phyloP scores from a whole-genome alignment of 441 rosid genomes.

The Biscutella auriculata region DNA sequence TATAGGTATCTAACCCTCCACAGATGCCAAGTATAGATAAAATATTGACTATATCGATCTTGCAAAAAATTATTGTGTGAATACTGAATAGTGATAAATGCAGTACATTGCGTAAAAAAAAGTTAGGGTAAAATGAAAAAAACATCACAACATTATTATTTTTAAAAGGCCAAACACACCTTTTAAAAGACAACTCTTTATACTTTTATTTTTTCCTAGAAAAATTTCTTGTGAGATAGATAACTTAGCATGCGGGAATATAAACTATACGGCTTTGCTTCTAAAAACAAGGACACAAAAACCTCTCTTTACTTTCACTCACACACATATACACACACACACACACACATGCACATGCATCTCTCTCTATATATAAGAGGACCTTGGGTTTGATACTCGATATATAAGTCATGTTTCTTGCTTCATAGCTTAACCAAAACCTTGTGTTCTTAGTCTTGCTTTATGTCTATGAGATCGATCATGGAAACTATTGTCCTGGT shows the following conservation, averaged over 20 bases:
- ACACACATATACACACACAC: too few relatives aligned
- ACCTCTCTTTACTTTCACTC: conserved; percentile 6
- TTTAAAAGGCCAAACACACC: conserved; percentile 16
- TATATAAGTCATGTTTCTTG: conserved; percentile 8
- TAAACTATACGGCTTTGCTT: conserved; percentile 21
- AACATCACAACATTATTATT: background rate
- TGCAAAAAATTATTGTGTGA: background rate
- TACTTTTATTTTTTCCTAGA: background rate
- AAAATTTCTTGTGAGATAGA: conserved; percentile 16
- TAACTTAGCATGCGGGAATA: conserved; percentile 24
- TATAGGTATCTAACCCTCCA: too few relatives aligned
- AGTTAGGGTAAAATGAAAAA: conserved; percentile 9
- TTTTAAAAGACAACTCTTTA: conserved; percentile 16
- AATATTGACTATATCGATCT: conserved; percentile 9
- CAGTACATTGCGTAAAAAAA: conserved; percentile 13
- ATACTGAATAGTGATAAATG: conserved; percentile 12
- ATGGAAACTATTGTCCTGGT: background rate
- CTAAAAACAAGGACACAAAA: conserved; percentile 18
- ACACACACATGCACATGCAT: too few relatives aligned
- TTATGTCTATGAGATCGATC: background rate
- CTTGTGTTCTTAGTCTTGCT: conserved; percentile 8
- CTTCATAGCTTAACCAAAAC: background rate
- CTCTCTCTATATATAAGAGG: too few relatives aligned
- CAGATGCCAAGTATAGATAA: too few relatives aligned
- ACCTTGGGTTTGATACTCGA: too few relatives aligned